Base-by-base conservation (phyloP, 192 early-diverging fungal species). In the Rhizophagus clarus region DNA sequence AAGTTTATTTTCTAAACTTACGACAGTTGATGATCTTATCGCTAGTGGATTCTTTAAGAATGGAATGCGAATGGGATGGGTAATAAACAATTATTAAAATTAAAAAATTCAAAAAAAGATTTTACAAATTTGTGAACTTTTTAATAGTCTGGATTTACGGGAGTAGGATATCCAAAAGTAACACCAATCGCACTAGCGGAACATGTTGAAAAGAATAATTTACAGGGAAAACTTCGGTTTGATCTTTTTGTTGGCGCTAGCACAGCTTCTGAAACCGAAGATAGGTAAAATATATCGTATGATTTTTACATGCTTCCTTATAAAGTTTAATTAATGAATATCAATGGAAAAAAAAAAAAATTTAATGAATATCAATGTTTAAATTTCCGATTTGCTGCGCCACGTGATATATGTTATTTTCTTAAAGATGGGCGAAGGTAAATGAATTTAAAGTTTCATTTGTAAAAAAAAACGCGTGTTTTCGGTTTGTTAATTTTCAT, bases 151-250 rank as follows among this genome's bases (percentile, higher is more conserved):
- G 81, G 82, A 3, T 83, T 83, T 34, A 85, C 82, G 14, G 84
- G 84, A 64, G 85, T 86, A 42, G 85, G 85, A 26, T 86, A 86
- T 76, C 85, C 85, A 24, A 86, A 86, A 60, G 51, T 84, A 67
- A 84, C 82, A 28, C 85, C 85, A 47, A 61, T 79, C 3, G 81
- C 83, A 2, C 71, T 86, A 34, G 85, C 85, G 28, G 83, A 86
- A 56, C 68, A 86, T 74, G 85, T 86, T n/a, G 85, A 86, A 81
- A 79, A 82, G 60, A 84, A 86, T 34, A 82, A 82, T 61, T 60
- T 86, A 37, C 81, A 84, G 76, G 85, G 83, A 49, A 86, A 86
- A 62, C 82, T 86, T 81, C 80, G 73, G 51, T 86, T 86, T 79
- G 84, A 86, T 31, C 71, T 86, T 47, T 86, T 79, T 76, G 85